These are phyloP conservation scores for Candida glucosophila DNA, from an alignment of 1,139 yeast genomes.

Conservation along the genomic window DNA sequence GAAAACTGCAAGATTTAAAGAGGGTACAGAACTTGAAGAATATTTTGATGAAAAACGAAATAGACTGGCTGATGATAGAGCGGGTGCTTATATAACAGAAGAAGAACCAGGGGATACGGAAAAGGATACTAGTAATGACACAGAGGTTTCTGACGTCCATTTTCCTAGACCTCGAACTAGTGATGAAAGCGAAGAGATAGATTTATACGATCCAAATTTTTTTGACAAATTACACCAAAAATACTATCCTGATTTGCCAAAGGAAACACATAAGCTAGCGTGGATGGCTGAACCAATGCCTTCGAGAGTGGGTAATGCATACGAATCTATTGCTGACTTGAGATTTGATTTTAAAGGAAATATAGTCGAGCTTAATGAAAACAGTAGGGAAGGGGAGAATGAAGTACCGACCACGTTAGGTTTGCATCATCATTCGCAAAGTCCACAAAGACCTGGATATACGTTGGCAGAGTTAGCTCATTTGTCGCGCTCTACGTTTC, in stretches of 20 bases:
- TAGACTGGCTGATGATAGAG: conserved; percentile 17
- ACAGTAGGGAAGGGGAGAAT: conserved; percentile 19
- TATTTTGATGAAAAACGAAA: conserved; percentile 19
- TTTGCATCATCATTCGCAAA: conserved; percentile 84
- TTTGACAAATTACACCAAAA: conserved; percentile 72
- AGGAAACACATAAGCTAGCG: conserved; percentile 70
- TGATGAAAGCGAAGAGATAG: conserved; percentile 30
- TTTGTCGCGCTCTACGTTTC: conserved; percentile 66
- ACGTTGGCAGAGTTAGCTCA: conserved; percentile 78
- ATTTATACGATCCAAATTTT: conserved; percentile 68
- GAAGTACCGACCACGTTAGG: conserved; percentile 57
- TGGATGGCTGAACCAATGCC: conserved; percentile 80
- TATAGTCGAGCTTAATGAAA: conserved; percentile 40
- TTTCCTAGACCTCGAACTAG: conserved; percentile 45
- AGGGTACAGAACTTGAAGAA: conserved; percentile 14
- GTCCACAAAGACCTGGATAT: conserved; percentile 88
- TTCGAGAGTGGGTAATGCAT: conserved; percentile 33
- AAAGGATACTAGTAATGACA: conserved; percentile 32
- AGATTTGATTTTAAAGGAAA: conserved; percentile 87
- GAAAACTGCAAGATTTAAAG: conserved; percentile 1
- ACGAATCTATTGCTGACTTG: conserved; percentile 59
- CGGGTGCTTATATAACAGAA: conserved; percentile 21
- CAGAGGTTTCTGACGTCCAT: conserved; percentile 46
- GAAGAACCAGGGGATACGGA: conserved; percentile 18
- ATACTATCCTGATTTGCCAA: conserved; percentile 84